These are phyloP conservation scores for Trichophyton rubrum DNA, from an alignment of 2,329 filamentous ascomycete species.

Conservation along the genomic window DNA sequence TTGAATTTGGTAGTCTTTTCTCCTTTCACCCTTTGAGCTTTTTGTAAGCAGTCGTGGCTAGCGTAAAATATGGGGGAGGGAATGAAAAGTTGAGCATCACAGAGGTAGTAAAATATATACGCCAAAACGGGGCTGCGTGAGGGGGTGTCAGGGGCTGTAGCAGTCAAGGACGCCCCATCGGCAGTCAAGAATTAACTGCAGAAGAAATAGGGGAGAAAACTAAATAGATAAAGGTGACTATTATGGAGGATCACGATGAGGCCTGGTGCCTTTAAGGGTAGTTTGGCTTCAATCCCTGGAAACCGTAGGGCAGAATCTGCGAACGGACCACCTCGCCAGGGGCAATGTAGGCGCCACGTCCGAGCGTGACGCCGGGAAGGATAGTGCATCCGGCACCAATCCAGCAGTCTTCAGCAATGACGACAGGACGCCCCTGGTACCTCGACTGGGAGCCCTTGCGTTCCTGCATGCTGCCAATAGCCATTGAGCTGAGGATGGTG, in stretches of 20 bases:
- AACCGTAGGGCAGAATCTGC: conserved; percentile 32
- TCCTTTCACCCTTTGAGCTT: not conserved
- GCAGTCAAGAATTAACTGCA: too few relatives aligned
- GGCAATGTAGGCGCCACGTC: conserved; percentile 33
- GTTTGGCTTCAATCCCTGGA: conserved; percentile 30
- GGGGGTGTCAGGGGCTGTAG: too few relatives aligned
- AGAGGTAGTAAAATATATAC: not conserved
- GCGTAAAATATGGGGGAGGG: not conserved
- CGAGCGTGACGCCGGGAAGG: conserved; percentile 34
- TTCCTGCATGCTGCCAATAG: conserved; percentile 59
- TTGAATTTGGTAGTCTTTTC: not conserved
- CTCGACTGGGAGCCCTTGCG: conserved; percentile 62
- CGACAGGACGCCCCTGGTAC: conserved; percentile 57
- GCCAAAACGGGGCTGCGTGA: not conserved
- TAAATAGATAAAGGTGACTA: not conserved
- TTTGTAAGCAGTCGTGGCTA: not conserved
- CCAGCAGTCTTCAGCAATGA: conserved; percentile 61
- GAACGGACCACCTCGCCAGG: conserved; percentile 34
- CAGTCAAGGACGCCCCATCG: too few relatives aligned
- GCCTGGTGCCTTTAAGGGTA: conserved; percentile 15
- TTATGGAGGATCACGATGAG: conserved; percentile 1
- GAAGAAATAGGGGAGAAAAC: not conserved
- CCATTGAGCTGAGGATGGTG: conserved; percentile 65
- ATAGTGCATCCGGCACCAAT: conserved; percentile 53
- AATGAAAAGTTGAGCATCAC: not conserved